These are phyloP conservation scores for Termitomyces sp. DNA, from an alignment of 768 basidiomycete species.

Conservation along the genomic window DNA sequence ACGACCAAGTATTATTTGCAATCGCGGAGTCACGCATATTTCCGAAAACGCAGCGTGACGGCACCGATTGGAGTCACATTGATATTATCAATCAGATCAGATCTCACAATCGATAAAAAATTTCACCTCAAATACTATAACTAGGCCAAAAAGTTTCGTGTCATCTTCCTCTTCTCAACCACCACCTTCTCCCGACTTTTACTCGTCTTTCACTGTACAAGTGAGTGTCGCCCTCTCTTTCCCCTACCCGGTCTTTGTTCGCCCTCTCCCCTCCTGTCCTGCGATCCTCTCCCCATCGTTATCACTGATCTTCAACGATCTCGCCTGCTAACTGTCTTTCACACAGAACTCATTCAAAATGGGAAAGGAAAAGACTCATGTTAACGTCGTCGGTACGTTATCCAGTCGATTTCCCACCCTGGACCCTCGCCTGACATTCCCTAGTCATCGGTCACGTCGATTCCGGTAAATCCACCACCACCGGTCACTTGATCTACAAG, in stretches of 20 bases:
- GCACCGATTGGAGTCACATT: constrained; percentile 33
- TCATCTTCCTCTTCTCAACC: constrained; percentile 39
- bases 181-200: constrained; percentile 37
- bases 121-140: constrained; percentile 50
- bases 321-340: constrained; percentile 19
- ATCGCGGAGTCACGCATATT: neutral
- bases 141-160: constrained; percentile 47
- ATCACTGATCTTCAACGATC: constrained; percentile 18
- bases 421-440: constrained; percentile 24
- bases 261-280: constrained; percentile 18
- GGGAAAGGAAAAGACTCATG: constrained; percentile 95
- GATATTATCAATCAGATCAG: constrained; percentile 53
- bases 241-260: constrained; percentile 7
- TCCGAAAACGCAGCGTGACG: neutral
- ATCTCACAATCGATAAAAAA: constrained; percentile 56
- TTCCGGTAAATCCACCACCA: constrained; percentile 99
- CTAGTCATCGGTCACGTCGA: constrained; percentile 98
- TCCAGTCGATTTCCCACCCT: constrained; percentile 19
- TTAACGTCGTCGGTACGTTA: constrained; percentile 92
- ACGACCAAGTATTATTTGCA: neutral
- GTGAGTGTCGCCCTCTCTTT: constrained; percentile 22
- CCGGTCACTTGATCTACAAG: constrained; percentile 99
- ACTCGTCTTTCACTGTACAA: constrained; percentile 27
- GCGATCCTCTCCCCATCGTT: constrained; percentile 7
- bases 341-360: constrained; percentile 62